Conservation (phyloP, 2,329 filamentous ascomycete genomes). For the Teratosphaeria gauchensis region DNA sequence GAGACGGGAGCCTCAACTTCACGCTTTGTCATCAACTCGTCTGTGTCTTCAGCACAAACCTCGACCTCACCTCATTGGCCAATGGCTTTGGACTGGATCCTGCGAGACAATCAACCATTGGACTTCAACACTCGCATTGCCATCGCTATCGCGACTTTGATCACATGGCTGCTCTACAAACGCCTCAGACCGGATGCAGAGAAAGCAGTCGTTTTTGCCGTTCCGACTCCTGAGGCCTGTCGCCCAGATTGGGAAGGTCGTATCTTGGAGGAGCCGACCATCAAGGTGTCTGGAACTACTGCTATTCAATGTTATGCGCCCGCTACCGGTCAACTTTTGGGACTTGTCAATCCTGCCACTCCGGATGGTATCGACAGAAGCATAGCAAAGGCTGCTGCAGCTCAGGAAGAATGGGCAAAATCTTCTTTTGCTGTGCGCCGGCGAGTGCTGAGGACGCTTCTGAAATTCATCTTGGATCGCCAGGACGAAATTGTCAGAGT, state of each 20-base stretch:
- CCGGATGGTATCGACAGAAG: slow-evolving; percentile 68
- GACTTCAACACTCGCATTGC: not conserved
- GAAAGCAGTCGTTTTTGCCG: slow-evolving; percentile 18
- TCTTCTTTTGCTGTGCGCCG: slow-evolving; percentile 71
- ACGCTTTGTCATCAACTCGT: not conserved
- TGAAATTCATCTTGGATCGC: slow-evolving; percentile 77
- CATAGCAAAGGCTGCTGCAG: slow-evolving; percentile 61
- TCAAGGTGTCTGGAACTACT: slow-evolving; percentile 57
- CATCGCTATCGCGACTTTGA: not conserved
- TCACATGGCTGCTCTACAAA: slow-evolving; percentile 4
- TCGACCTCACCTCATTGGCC: not conserved
- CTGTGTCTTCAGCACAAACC: not conserved
- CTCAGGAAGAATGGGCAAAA: slow-evolving; percentile 66
- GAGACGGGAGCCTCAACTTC: not conserved
- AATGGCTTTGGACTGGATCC: not conserved
- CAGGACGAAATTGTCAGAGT: slow-evolving; percentile 77
- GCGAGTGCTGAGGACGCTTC: slow-evolving; percentile 68
- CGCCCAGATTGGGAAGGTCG: slow-evolving; percentile 44
- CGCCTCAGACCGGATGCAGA: slow-evolving; percentile 3
- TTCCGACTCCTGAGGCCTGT: slow-evolving; percentile 50
- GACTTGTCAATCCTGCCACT: slow-evolving; percentile 67
- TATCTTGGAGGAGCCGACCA: slow-evolving; percentile 48
- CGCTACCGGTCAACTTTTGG: slow-evolving; percentile 77
- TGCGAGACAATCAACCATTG: not conserved
- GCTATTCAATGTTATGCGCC: slow-evolving; percentile 80